Evolutionary conservation across 73 alveolate genomes (phyloP).

Genomic region (Paramecium octaurelia): DNA sequence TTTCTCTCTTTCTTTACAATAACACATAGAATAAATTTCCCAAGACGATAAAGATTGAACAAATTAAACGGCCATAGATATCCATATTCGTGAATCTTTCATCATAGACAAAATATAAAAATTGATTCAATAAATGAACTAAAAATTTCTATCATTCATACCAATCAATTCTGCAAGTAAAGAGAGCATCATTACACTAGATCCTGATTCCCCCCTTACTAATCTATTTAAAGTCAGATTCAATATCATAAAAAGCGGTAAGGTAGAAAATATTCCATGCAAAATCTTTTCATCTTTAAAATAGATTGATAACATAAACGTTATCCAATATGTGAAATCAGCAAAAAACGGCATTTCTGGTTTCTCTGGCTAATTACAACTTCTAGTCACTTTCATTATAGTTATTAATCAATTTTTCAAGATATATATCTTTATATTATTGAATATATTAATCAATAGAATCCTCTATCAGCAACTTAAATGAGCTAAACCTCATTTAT

Average conservation of each 20-base stretch:
- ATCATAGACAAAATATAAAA: background rate
- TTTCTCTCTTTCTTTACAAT: background rate
- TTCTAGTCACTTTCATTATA: background rate
- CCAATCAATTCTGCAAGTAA: background rate
- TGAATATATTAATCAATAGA: background rate
- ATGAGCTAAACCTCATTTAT: background rate
- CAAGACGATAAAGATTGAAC: background rate
- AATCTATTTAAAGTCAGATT: background rate
- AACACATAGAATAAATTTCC: background rate
- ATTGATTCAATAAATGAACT: background rate
- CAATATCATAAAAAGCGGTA: background rate
- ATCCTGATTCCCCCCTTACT: slow-evolving; percentile 3
- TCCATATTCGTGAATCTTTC: background rate
- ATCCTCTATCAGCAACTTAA: slow-evolving; percentile 6
- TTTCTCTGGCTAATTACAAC: background rate
- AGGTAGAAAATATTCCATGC: background rate
- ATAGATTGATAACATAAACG: background rate
- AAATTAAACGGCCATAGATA: background rate
- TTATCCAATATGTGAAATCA: background rate
- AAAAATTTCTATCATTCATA: background rate
- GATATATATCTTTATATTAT: background rate
- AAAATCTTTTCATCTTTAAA: background rate
- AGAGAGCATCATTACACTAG: background rate
- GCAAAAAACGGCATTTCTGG: background rate
- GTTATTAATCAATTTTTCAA: background rate